These are phyloP conservation scores for Dactylonectria macrodidyma DNA, from an alignment of 2,329 filamentous ascomycete species.

Conservation along the genomic window DNA sequence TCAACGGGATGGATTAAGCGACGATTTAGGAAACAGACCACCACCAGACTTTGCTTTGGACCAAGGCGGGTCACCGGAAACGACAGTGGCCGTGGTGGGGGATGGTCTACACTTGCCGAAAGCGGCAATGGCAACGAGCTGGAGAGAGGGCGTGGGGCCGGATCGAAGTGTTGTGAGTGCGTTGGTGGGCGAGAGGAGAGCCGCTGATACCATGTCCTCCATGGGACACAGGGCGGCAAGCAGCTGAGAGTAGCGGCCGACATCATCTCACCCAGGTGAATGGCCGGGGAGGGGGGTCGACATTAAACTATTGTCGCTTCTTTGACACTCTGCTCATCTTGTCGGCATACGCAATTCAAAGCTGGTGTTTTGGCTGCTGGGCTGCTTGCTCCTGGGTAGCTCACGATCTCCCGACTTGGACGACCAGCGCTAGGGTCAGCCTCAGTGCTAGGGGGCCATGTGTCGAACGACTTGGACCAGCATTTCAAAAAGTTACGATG, in stretches of 20 bases:
- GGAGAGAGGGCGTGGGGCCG: conserved; percentile 32
- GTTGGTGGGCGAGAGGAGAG: conserved; percentile 16
- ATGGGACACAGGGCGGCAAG: conserved; percentile 19
- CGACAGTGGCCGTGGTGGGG: conserved; percentile 36
- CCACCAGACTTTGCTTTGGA: conserved; percentile 32
- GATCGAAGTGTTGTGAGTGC: conserved; percentile 28
- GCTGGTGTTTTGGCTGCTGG: not conserved
- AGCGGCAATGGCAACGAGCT: conserved; percentile 32
- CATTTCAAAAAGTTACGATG: conserved; percentile 24
- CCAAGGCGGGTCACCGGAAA: conserved; percentile 46
- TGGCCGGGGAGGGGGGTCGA: conserved; percentile 13
- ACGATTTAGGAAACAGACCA: conserved; percentile 38
- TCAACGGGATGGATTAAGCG: conserved; percentile 47
- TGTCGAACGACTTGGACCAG: conserved; percentile 24
- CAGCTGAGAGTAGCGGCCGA: conserved; percentile 21
- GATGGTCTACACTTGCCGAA: conserved; percentile 39
- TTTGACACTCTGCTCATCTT: conserved; percentile 13
- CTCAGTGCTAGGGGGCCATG: conserved; percentile 23
- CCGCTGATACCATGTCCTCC: conserved; percentile 22
- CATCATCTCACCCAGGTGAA: conserved; percentile 13
- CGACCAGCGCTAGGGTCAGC: not conserved
- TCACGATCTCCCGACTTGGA: too few relatives aligned
- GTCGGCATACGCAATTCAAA: conserved; percentile 8
- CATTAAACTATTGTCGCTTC: conserved; percentile 17
- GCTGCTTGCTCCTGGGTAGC: conserved; percentile 2